Evolutionary conservation across 257 asterid genomes (phyloP).

Genomic region (Misopates orontium): DNA sequence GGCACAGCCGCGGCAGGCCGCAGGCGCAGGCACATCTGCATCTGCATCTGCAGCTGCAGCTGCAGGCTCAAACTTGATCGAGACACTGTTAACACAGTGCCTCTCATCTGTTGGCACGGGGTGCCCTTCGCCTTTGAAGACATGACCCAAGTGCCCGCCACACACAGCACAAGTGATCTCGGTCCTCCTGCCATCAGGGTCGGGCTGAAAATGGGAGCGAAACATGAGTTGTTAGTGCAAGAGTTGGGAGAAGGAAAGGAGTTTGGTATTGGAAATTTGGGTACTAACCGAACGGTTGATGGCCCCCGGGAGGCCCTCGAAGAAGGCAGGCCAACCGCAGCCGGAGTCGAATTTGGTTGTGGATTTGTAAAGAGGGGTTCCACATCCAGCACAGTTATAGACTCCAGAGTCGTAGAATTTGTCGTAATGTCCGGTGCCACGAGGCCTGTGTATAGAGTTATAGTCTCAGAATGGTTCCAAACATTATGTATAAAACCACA

Average conservation of each 20-base stretch:
- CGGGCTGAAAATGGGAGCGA: constrained; percentile 44
- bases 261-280: no score
- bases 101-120: constrained; percentile 68
- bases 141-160: constrained; percentile 83
- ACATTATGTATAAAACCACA: not conserved
- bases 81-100: constrained; percentile 80
- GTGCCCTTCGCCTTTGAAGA: constrained; percentile 69
- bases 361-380: constrained; percentile 68
- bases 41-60: constrained; percentile 2
- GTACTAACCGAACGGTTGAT: constrained; percentile 61
- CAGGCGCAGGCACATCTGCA: not conserved
- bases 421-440: constrained; percentile 76
- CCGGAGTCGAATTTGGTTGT: constrained; percentile 77
- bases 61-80: constrained; percentile 54
- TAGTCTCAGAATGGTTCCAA: not conserved
- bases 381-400: constrained; percentile 71
- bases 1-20: no score
- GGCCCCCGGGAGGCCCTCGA: constrained; percentile 68
- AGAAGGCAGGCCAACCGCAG: constrained; percentile 92
- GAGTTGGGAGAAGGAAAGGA: not conserved
- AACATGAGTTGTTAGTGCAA: not conserved
- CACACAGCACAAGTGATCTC: constrained; percentile 80
- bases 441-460: constrained; percentile 38
- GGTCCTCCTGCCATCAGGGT: constrained; percentile 82
- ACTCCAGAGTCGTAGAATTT: constrained; percentile 61